Base-by-base conservation (phyloP, 2,329 filamentous ascomycete species). In the Drechslerella coelobrocha region DNA sequence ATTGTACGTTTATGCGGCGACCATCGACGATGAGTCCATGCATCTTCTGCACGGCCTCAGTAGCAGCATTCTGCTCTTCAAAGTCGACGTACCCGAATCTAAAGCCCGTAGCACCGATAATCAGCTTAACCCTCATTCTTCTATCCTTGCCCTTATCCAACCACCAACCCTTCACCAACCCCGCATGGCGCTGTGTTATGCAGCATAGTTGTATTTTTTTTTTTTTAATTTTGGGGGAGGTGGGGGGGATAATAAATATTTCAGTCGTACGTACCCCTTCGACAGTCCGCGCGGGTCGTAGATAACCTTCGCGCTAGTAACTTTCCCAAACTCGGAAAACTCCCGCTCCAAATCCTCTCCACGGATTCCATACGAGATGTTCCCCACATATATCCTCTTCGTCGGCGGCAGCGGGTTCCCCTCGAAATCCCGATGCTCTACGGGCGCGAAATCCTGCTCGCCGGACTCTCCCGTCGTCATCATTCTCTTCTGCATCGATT, bases 61-160 rank as follows among this genome's bases (percentile, higher is more conserved):
- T 79, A 19, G 88, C 88, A 57, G 81, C 78, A 10, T 84, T 80
- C 41, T 83, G 68, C 24, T 77, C 81, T 31, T 82, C 81, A 77
- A 86, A 90, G 65, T 86, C 82, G 66, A 90, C 79, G 77, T 88
- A 90, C 59, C 82, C 88, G 77, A 89, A 90, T 72, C 87, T 89
- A 68, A n/a, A n/a, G n/a, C n/a, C n/a, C n/a, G n/a, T 47, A 39
- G n/a, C 14, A 60, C 17, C 12, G 24, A 2, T 41, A 34, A 5
- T 1, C n/a, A n/a, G n/a, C n/a, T n/a, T n/a, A n/a, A n/a, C n/a
- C n/a, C n/a, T n/a, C n/a, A n/a, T n/a, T n/a, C n/a, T n/a, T n/a
- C n/a, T n/a, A n/a, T n/a, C n/a, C n/a, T n/a, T n/a, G n/a, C n/a
- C n/a, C n/a, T n/a, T n/a, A n/a, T n/a, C n/a, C n/a, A n/a, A n/a